Evolutionary conservation across 2,329 filamentous ascomycete species (phyloP).

Genomic region (Trichoderma breve): DNA sequence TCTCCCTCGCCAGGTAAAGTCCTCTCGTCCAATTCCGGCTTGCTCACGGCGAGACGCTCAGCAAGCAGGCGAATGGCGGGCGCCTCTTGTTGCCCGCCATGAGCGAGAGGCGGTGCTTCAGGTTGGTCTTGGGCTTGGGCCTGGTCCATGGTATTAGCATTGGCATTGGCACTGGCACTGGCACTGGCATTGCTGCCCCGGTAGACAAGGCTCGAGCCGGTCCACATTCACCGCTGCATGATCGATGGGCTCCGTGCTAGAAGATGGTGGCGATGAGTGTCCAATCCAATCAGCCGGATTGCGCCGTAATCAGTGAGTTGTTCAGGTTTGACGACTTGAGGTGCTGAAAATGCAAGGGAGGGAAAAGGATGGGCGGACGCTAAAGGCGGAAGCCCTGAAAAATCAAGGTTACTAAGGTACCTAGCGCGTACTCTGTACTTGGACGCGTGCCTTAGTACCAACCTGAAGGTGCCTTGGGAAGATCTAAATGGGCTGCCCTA

Average conservation of each 20-base stretch:
- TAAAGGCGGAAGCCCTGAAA: not conserved
- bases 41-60: not conserved
- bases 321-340: not conserved
- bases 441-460: not conserved
- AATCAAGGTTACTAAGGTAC: not conserved
- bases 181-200: slow-evolving; percentile 5
- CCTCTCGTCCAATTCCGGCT: not conserved
- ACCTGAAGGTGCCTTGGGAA: not conserved
- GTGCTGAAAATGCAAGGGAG: slow-evolving; percentile 1
- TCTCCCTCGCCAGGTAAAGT: not conserved
- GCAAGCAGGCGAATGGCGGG: slow-evolving; percentile 4
- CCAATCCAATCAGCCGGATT: not conserved
- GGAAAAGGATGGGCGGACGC: not conserved
- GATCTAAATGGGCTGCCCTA: slow-evolving; percentile 9
- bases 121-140: not conserved
- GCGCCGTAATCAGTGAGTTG: not conserved
- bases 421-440: slow-evolving; percentile 4
- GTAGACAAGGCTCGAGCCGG: slow-evolving; percentile 8
- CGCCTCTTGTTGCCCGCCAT: not conserved
- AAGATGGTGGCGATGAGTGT: not conserved
- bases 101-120: not conserved
- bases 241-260: not conserved
- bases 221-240: slow-evolving; percentile 15
- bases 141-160: not conserved
- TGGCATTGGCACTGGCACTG: not conserved